These are phyloP conservation scores for Magnusiomyces ingens DNA, from an alignment of 1,139 yeast species.

Conservation along the genomic window DNA sequence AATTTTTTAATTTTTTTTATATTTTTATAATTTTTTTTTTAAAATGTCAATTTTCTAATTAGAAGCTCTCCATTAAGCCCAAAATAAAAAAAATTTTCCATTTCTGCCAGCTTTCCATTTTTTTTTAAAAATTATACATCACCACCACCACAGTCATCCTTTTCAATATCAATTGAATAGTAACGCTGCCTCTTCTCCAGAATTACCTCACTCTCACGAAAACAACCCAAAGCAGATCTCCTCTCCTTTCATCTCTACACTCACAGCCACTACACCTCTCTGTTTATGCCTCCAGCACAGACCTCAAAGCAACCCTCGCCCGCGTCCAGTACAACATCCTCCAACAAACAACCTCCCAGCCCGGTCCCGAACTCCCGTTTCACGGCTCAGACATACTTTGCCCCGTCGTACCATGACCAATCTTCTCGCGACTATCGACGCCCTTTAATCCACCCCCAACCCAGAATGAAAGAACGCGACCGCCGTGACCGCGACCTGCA, in stretches of 20 bases:
- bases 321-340: not conserved
- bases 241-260: not conserved
- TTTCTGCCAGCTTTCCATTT: not conserved
- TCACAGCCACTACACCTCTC: not conserved
- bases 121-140: not conserved
- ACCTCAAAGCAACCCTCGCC: not conserved
- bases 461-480: conserved; percentile 26
- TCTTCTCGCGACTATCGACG: not conserved
- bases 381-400: no score
- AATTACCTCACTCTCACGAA: no score
- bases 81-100: not conserved
- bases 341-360: no score
- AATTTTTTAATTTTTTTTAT: no score
- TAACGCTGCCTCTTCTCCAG: no score
- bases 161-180: no score
- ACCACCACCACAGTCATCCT: no score
- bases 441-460: not conserved
- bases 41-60: no score
- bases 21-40: not conserved
- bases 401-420: no score
- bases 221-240: no score
- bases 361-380: no score
- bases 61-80: no score
- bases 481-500: conserved; percentile 30
- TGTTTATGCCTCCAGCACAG: not conserved